These are phyloP conservation scores for Eimeria acervulina DNA, from an alignment of 169 alveolate species.

Conservation along the genomic window DNA sequence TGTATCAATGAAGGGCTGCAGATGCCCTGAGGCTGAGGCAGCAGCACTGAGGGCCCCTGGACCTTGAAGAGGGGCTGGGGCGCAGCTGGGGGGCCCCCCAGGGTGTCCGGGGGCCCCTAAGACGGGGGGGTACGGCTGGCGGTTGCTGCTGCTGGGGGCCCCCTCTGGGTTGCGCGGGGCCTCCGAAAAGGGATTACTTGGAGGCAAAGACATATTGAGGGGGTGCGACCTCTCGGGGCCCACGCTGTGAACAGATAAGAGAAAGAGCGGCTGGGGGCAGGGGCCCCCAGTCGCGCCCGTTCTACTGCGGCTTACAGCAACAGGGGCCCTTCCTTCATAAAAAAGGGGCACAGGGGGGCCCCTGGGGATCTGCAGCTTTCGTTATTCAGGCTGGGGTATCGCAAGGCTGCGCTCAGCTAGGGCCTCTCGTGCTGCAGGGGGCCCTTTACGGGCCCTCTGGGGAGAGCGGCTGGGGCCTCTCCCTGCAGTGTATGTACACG, in stretches of 20 bases:
- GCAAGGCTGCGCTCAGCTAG: background rate
- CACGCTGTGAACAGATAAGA: background rate
- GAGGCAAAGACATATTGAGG: background rate
- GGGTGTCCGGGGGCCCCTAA: background rate
- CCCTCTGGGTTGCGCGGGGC: conserved; percentile 6
- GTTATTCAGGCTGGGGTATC: background rate
- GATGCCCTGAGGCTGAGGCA: background rate
- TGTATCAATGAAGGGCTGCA: background rate
- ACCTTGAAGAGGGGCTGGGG: background rate
- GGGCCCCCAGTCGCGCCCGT: background rate
- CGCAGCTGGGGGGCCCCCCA: background rate
- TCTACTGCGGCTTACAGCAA: background rate
- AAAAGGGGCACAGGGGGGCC: background rate
- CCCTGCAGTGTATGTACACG: background rate
- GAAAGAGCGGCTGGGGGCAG: background rate
- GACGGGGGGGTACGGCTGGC: background rate
- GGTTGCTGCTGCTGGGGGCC: background rate
- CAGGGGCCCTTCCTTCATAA: background rate
- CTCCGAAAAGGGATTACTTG: background rate
- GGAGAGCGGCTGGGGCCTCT: background rate
- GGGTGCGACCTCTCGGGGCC: background rate
- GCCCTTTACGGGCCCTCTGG: background rate
- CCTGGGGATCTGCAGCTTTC: background rate
- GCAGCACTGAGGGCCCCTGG: background rate
- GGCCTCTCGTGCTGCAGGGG: background rate